A percentile compares a stretch with the other conserved stretches of the same genome.
phyloP scores from a whole-genome alignment of 2,329 filamentous ascomycete species.

The Sarocladiaceae sp. region DNA sequence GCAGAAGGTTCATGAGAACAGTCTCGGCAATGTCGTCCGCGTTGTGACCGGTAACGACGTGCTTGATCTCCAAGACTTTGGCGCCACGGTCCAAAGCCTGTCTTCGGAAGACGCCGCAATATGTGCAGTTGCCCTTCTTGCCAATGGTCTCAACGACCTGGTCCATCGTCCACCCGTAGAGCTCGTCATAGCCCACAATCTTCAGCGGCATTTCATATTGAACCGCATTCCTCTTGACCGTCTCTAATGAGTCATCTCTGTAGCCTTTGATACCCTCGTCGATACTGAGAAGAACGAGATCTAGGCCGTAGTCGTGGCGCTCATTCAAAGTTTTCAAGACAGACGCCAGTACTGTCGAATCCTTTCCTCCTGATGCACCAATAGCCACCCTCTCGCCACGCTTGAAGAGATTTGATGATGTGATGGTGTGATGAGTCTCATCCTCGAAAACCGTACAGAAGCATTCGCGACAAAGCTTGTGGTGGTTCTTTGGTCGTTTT shows the following conservation, averaged over 20 bases:
- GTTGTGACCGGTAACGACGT: slow-evolving; percentile 96
- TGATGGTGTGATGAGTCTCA: slow-evolving; percentile 91
- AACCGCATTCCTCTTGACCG: slow-evolving; percentile 85
- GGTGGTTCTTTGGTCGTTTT: slow-evolving; percentile 87
- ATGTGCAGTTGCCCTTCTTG: slow-evolving; percentile 98
- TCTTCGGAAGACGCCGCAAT: slow-evolving; percentile 91
- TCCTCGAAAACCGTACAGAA: slow-evolving; percentile 85
- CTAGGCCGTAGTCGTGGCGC: slow-evolving; percentile 76
- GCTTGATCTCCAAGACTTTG: slow-evolving; percentile 76
- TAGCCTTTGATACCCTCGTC: slow-evolving; percentile 98
- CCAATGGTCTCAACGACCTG: slow-evolving; percentile 94
- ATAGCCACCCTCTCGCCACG: slow-evolving; percentile 86
- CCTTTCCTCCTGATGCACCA: slow-evolving; percentile 93
- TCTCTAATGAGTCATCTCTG: slow-evolving; percentile 90
- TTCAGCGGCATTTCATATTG: slow-evolving; percentile 90
- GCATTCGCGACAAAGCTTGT: slow-evolving; percentile 85
- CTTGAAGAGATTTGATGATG: slow-evolving; percentile 70
- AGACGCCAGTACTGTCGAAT: slow-evolving; percentile 91
- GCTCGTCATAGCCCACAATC: slow-evolving; percentile 85
- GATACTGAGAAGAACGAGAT: slow-evolving; percentile 82
- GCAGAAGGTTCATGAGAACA: slow-evolving; percentile 91
- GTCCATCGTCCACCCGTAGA: slow-evolving; percentile 99
- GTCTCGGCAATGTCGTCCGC: slow-evolving; percentile 97
- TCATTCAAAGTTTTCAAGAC: slow-evolving; percentile 94
- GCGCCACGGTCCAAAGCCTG: slow-evolving; percentile 92